These are phyloP conservation scores for Nicotiana tabacum DNA, from an alignment of 257 asterid species.

Conservation along the genomic window DNA sequence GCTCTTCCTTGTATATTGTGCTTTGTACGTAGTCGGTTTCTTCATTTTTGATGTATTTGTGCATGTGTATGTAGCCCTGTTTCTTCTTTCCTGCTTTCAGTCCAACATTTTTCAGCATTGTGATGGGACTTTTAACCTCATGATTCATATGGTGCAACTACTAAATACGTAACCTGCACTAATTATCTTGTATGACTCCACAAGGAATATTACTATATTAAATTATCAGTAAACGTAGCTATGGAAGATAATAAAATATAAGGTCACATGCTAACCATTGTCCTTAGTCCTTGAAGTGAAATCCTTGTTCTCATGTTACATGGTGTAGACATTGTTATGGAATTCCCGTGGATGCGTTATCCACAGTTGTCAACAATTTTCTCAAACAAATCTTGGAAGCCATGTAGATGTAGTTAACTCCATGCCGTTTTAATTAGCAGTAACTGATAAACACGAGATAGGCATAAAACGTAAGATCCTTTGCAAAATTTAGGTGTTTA, in stretches of 20 bases:
- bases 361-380: not conserved
- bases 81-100: not conserved
- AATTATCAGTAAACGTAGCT: not conserved
- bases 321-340: not conserved
- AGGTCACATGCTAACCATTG: not conserved
- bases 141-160: not conserved
- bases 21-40: not conserved
- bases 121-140: not conserved
- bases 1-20: not conserved
- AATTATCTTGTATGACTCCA: not conserved
- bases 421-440: not conserved
- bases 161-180: not conserved
- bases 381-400: not conserved
- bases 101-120: not conserved
- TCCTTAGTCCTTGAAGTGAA: not conserved
- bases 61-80: conserved; percentile 4
- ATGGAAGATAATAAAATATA: not conserved
- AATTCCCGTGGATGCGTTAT: not conserved
- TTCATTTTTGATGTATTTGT: not conserved
- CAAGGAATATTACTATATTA: too few species aligned
- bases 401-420: not conserved
- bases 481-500: not conserved
- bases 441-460: not conserved
- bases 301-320: not conserved
- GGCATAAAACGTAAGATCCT: not conserved